Percentiles rank a stretch among this genome's conserved stretches.
phyloP scores from a whole-genome alignment of 208 protist genomes.

The Phytomonas sp. region DNA sequence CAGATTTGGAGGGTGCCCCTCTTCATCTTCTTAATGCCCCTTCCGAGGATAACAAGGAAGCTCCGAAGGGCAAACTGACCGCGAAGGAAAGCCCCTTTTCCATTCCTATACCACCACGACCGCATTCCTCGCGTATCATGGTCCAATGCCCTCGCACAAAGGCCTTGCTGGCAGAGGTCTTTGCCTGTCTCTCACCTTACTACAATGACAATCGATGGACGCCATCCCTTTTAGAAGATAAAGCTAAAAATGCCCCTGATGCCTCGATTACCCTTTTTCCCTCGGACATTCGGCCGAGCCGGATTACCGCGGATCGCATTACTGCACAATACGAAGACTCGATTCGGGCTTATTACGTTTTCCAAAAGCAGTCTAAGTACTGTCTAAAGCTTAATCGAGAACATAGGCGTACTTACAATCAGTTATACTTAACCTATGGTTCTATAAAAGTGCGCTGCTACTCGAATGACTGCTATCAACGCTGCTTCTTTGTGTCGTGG shows the following conservation, averaged over 20 bases:
- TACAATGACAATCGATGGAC: slow-evolving; percentile 16
- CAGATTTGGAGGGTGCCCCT: neutral
- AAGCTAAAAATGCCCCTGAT: neutral
- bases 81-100: slow-evolving; percentile 19
- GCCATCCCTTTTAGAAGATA: neutral
- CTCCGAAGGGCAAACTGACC: neutral
- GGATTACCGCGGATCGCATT: slow-evolving; percentile 39
- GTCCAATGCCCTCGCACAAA: slow-evolving; percentile 36
- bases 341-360: slow-evolving; percentile 72
- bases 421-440: slow-evolving; percentile 86
- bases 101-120: slow-evolving; percentile 32
- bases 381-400: slow-evolving; percentile 46
- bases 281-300: neutral
- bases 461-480: slow-evolving; percentile 74
- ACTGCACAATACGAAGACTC: slow-evolving; percentile 68
- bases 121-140: slow-evolving; percentile 29
- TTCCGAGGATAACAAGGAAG: neutral
- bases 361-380: slow-evolving; percentile 72
- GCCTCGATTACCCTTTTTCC: neutral
- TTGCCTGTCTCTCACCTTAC: slow-evolving; percentile 47
- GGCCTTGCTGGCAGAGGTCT: slow-evolving; percentile 58
- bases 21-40: neutral
- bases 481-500: slow-evolving; percentile 66
- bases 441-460: slow-evolving; percentile 87
- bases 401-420: slow-evolving; percentile 65